Base-by-base conservation (phyloP, 768 basidiomycete species). In the Suillus brevipes region DNA sequence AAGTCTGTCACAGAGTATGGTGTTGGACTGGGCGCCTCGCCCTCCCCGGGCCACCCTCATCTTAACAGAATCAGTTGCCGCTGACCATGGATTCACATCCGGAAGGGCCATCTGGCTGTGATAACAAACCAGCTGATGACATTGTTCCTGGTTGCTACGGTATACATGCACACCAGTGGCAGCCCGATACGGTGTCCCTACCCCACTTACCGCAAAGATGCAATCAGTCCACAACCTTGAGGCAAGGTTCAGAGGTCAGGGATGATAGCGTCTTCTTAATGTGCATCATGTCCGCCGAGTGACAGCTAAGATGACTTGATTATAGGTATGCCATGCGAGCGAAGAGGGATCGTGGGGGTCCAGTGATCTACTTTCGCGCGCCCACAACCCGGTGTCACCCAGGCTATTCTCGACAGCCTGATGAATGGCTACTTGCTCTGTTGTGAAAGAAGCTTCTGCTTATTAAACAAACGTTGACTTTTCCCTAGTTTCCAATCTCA, bases 111-210 rank as follows among this genome's bases (percentile, higher is more conserved):
- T 37, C 55, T 14, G 34, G 20, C n/a, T 56, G n/a, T 23, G n/a
- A 37, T 37, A 57, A 20, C 38, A 59, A 37, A 37, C 10, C 34
- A 63, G 20, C 8, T 42, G 62, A 63, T 63, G 23, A 18, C 23
- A 31, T 40, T 64, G 61, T 42, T 18, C 60, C 28, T 60, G 55
- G 74, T 73, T 66, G 65, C 72, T 64, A 73, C 66, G 67, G 6
- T 56, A 53, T 63, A 43, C 38, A 31, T 49, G 49, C 55, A 37
- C 59, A 31, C 40, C 43, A 62, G 14, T 28, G 50, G 53, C 16
- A 52, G 28, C 28, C 52, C 18, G 52, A 55, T 55, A 55, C 31
- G 40, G 61, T 58, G 10, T 13, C 38, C 16, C 38, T 28, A 42
- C 58, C 31, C 25, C 28, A 28, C 40, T 31, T 34, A 37, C 40